Conservation (phyloP, 108 stramenopile species). For the Nitzschia sp. region DNA sequence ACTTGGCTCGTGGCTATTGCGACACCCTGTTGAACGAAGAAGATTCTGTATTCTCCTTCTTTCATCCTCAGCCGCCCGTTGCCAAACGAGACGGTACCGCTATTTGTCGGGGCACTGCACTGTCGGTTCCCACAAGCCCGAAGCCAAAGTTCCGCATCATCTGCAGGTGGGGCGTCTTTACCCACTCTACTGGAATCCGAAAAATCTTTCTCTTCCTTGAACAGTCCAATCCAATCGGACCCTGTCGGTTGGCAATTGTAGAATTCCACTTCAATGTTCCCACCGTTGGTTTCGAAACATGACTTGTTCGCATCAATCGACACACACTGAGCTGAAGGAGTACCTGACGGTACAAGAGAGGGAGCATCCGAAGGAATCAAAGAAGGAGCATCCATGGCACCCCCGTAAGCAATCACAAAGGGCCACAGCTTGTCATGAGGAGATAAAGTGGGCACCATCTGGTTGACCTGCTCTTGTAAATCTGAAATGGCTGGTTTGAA, state of each 20-base stretch:
- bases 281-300: not conserved
- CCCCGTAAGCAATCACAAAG: not conserved
- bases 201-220: not conserved
- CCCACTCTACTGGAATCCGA: not conserved
- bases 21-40: not conserved
- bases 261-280: not conserved
- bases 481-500: not conserved
- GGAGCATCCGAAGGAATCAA: not conserved
- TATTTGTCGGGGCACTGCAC: not conserved
- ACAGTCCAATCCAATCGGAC: conserved; percentile 8
- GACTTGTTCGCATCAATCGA: not conserved
- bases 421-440: too few relatives aligned
- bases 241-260: not conserved
- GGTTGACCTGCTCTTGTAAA: not conserved
- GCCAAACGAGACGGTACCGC: not conserved
- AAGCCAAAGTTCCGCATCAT: not conserved
- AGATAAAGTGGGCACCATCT: not conserved
- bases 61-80: not conserved
- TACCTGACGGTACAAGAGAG: not conserved
- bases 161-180: not conserved
- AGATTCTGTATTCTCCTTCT: not conserved
- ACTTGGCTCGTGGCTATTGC: too few relatives aligned
- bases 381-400: not conserved
- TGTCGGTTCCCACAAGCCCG: not conserved
- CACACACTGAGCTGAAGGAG: not conserved